Evolutionary conservation across 768 basidiomycete species (phyloP).

Genomic region (Wakefieldia striispora): DNA sequence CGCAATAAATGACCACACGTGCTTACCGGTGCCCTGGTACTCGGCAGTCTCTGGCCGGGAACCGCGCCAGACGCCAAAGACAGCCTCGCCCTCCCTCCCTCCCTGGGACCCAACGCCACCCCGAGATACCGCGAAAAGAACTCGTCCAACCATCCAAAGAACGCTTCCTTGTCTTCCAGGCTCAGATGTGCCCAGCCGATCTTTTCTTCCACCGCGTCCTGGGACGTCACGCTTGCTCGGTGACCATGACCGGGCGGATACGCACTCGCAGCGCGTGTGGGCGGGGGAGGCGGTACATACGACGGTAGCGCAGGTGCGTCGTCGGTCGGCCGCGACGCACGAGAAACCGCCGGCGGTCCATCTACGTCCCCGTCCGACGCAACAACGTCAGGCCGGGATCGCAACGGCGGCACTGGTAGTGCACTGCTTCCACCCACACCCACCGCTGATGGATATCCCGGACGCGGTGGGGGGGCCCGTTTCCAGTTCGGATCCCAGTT

Average conservation of each 20-base stretch:
- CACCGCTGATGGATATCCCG: background rate
- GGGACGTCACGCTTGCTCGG: background rate
- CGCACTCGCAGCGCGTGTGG: constrained; percentile 25
- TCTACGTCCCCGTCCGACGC: constrained; percentile 8
- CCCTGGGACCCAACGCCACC: constrained; percentile 20
- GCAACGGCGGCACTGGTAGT: constrained; percentile 37
- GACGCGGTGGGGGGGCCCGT: constrained; percentile 45
- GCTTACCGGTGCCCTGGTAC: constrained; percentile 20
- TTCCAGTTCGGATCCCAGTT: constrained; percentile 62
- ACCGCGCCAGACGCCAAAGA: background rate
- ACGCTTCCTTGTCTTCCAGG: constrained; percentile 62
- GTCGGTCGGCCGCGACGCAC: constrained; percentile 10
- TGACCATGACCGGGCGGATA: constrained; percentile 18
- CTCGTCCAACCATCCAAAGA: constrained; percentile 81
- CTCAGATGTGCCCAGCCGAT: constrained; percentile 74
- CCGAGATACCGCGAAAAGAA: constrained; percentile 57
- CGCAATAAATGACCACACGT: background rate
- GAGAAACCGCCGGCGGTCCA: constrained; percentile 10
- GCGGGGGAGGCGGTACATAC: constrained; percentile 25
- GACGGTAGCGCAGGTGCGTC: constrained; percentile 10
- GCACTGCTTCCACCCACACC: background rate
- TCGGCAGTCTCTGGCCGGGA: background rate
- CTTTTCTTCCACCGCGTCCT: constrained; percentile 9
- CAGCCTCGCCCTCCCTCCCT: background rate
- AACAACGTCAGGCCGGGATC: constrained; percentile 16